These are phyloP conservation scores for Acer yangbiense DNA, from an alignment of 345 rosid species.

Conservation along the genomic window DNA sequence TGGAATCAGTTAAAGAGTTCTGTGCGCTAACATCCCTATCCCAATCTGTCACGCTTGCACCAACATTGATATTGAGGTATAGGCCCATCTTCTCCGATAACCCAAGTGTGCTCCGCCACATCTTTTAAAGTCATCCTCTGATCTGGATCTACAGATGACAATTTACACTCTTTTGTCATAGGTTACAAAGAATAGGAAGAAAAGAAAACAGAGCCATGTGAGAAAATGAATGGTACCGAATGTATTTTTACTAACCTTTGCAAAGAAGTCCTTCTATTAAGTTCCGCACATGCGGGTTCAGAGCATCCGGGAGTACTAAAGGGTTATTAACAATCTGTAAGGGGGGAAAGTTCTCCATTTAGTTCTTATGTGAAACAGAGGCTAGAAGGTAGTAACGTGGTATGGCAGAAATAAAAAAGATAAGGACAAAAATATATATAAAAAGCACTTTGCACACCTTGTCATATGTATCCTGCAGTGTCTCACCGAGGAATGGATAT, in stretches of 20 bases:
- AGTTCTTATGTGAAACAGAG: neutral
- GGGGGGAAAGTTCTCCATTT: neutral
- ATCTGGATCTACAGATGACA: slow-evolving; percentile 61
- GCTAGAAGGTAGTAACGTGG: neutral
- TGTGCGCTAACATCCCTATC: slow-evolving; percentile 25
- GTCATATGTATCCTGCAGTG: slow-evolving; percentile 95
- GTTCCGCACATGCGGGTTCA: slow-evolving; percentile 69
- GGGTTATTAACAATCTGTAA: slow-evolving; percentile 81
- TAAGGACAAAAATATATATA: neutral
- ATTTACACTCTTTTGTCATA: slow-evolving; percentile 15
- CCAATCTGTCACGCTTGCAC: slow-evolving; percentile 68
- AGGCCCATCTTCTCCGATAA: slow-evolving; percentile 66
- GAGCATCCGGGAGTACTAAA: slow-evolving; percentile 57
- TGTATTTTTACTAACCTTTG: slow-evolving; percentile 58
- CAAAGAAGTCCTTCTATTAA: slow-evolving; percentile 87
- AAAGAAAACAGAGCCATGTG: neutral
- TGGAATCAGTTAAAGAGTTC: slow-evolving; percentile 26
- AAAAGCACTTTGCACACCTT: slow-evolving; percentile 51
- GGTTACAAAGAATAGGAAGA: neutral
- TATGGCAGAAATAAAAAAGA: neutral
- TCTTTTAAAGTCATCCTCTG: slow-evolving; percentile 71
- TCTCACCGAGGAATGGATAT: slow-evolving; percentile 94
- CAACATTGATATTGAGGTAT: slow-evolving; percentile 69
- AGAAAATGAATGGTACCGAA: neutral
- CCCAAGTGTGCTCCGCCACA: slow-evolving; percentile 79